Conservation (phyloP, 2,329 filamentous ascomycete species). For the Proliferodiscus dingleyae region DNA sequence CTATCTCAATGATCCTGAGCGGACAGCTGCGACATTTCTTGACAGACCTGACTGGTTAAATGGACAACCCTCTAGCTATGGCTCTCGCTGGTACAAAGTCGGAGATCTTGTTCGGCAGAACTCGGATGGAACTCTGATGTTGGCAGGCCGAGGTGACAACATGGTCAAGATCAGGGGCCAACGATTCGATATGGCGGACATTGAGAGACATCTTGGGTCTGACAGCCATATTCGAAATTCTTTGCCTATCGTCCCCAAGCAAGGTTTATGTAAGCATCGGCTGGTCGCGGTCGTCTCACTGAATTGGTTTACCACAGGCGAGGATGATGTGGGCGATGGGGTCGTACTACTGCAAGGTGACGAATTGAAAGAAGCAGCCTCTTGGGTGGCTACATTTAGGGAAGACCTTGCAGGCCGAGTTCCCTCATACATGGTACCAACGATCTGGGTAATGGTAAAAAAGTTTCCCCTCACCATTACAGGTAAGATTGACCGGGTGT, state of each 20-base stretch:
- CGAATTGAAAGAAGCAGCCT: too few species aligned
- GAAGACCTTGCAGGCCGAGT: too few species aligned
- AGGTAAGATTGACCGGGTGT: too few species aligned
- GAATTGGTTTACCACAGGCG: too few species aligned
- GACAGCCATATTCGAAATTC: neutral
- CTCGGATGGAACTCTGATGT: constrained; percentile 32
- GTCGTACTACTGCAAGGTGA: too few species aligned
- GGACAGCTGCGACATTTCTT: constrained; percentile 54
- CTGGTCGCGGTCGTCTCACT: neutral
- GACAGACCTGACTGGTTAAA: constrained; percentile 47
- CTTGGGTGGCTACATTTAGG: too few species aligned
- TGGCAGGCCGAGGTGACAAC: constrained; percentile 38
- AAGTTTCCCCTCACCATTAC: too few species aligned
- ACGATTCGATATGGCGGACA: constrained; percentile 37
- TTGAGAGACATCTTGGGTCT: constrained; percentile 32
- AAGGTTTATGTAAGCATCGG: neutral
- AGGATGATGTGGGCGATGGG: too few species aligned
- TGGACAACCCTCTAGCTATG: constrained; percentile 20
- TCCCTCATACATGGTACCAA: too few species aligned
- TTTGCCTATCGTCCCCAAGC: neutral
- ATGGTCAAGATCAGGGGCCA: constrained; percentile 36
- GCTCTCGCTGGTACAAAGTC: constrained; percentile 50
- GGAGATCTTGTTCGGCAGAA: constrained; percentile 54
- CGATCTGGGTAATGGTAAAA: too few species aligned
- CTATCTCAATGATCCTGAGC: constrained; percentile 53